Evolutionary conservation across 371 early-diverging fungal genomes (phyloP).

Genomic region (Apophysomyces elegans): DNA sequence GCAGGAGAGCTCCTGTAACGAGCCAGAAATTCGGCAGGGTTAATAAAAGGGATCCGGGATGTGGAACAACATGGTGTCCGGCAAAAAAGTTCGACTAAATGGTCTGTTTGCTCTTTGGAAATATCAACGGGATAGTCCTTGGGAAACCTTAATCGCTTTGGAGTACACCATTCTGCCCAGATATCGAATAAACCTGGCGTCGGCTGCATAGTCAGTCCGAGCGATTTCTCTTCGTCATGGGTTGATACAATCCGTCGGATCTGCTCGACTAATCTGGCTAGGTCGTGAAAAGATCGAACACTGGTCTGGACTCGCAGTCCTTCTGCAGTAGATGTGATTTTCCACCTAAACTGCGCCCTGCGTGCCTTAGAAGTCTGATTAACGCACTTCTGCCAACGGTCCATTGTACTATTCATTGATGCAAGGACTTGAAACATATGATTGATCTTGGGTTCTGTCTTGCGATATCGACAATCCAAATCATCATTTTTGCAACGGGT

Average conservation of each 20-base stretch:
- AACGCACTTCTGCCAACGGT: conserved; percentile 33
- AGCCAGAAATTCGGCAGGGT: conserved; percentile 32
- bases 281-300: conserved; percentile 38
- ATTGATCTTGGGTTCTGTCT: conserved; percentile 47
- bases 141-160: conserved; percentile 30
- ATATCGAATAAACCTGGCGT: conserved; percentile 30
- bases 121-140: conserved; percentile 46
- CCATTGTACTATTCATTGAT: conserved; percentile 47
- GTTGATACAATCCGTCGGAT: conserved; percentile 30
- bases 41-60: conserved; percentile 40
- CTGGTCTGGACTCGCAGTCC: conserved; percentile 42
- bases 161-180: conserved; percentile 39
- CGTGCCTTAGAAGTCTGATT: conserved; percentile 22
- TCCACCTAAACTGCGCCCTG: conserved; percentile 28
- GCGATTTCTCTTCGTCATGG: conserved; percentile 12
- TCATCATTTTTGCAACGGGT: conserved; percentile 35
- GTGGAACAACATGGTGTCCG: conserved; percentile 49
- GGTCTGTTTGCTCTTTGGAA: conserved; percentile 42
- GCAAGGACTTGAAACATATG: conserved; percentile 41
- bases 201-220: conserved; percentile 21
- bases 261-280: conserved; percentile 38
- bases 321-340: conserved; percentile 29
- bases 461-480: conserved; percentile 35
- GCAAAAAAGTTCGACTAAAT: conserved; percentile 43
- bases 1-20: conserved; percentile 33